phyloP scores from a whole-genome alignment of 306 rosid genomes.

The Prinsepia uniflora region DNA sequence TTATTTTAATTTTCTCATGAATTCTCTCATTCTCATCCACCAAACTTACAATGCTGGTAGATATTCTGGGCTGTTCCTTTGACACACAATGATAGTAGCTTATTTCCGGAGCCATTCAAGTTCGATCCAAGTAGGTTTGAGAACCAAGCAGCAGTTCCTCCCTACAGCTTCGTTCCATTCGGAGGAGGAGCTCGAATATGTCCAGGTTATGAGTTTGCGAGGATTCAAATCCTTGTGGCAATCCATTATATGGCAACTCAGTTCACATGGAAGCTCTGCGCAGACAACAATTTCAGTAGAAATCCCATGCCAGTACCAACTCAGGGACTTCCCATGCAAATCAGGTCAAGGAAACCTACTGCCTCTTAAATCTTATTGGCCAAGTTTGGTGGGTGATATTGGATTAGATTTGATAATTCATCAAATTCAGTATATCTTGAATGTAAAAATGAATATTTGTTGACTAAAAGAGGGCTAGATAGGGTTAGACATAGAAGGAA shows the following conservation, averaged over 20 bases:
- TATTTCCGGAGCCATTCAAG: slow-evolving; percentile 61
- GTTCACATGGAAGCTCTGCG: slow-evolving; percentile 65
- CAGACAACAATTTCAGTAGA: slow-evolving; percentile 49
- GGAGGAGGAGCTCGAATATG: slow-evolving; percentile 68
- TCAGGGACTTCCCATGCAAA: slow-evolving; percentile 53
- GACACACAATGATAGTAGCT: slow-evolving; percentile 60
- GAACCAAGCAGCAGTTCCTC: slow-evolving; percentile 49
- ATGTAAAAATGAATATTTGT: too few relatives aligned
- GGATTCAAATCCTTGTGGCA: slow-evolving; percentile 54
- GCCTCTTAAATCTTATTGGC: background rate
- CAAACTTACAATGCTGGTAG: slow-evolving; percentile 22
- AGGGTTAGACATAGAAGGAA: too few relatives aligned
- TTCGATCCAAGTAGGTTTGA: slow-evolving; percentile 71
- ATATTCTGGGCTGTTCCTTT: slow-evolving; percentile 61
- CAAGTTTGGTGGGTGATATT: too few relatives aligned
- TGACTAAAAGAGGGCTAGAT: too few relatives aligned
- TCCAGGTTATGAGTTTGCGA: slow-evolving; percentile 63
- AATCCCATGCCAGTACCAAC: slow-evolving; percentile 57
- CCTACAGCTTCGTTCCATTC: slow-evolving; percentile 52
- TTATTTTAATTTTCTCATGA: background rate
- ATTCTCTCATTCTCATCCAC: background rate
- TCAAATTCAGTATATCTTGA: too few relatives aligned
- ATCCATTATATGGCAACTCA: slow-evolving; percentile 60
- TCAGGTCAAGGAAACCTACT: slow-evolving; percentile 32
- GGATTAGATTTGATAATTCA: too few relatives aligned